A percentile compares a stretch with the other conserved stretches of the same genome.
phyloP scores from a whole-genome alignment of 352 stramenopile genomes.

The Saprolegnia diclina region DNA sequence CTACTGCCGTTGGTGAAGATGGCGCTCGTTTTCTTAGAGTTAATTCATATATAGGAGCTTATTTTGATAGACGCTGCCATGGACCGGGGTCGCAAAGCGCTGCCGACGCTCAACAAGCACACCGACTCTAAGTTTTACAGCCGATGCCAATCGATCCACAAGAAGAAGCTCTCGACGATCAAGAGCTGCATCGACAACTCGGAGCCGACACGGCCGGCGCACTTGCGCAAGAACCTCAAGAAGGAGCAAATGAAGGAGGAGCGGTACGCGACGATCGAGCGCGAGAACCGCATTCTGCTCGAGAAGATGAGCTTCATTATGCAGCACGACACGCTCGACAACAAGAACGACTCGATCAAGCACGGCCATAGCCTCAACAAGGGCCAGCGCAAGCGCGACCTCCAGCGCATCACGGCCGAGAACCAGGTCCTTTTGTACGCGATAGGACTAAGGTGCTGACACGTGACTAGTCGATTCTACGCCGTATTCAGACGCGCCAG shows the following conservation, averaged over 20 bases:
- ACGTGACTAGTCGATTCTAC: conserved; percentile 53
- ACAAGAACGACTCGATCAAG: conserved; percentile 71
- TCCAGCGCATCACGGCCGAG: conserved; percentile 82
- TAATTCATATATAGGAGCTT: too few relatives aligned
- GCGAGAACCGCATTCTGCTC: conserved; percentile 94
- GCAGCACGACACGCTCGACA: conserved; percentile 81
- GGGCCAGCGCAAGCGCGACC: conserved; percentile 65
- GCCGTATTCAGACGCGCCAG: conserved; percentile 85
- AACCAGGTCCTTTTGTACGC: conserved; percentile 49
- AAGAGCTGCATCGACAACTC: conserved; percentile 95
- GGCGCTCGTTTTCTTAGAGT: neutral
- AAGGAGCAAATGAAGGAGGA: conserved; percentile 97
- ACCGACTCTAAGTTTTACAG: conserved; percentile 84
- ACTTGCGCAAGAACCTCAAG: conserved; percentile 94
- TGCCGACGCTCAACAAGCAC: conserved; percentile 84
- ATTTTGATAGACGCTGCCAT: conserved; percentile 30
- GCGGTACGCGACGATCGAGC: conserved; percentile 91
- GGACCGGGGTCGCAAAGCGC: conserved; percentile 79
- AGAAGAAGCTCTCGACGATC: conserved; percentile 70
- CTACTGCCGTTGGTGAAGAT: neutral
- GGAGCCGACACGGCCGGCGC: conserved; percentile 85
- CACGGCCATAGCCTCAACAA: conserved; percentile 85
- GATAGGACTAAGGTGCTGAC: neutral
- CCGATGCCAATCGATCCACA: conserved; percentile 79
- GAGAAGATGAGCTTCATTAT: conserved; percentile 98